phyloP scores from a whole-genome alignment of 1,139 yeast genomes.

The Taphrina pruni region DNA sequence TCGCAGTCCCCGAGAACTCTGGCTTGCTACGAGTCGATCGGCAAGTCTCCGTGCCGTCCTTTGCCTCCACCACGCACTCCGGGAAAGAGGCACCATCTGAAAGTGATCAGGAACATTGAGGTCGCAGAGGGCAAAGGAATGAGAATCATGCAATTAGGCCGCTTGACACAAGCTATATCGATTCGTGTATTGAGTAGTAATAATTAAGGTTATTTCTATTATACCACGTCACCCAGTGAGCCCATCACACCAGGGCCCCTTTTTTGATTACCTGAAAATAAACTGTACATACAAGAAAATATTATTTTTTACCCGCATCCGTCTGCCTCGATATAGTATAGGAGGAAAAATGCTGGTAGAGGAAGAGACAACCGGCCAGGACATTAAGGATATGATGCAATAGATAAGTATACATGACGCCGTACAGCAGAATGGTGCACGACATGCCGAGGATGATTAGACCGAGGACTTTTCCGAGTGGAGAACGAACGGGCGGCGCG shows the following conservation, averaged over 20 bases:
- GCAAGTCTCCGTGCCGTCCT: constrained; percentile 1
- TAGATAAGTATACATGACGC: constrained; percentile 52
- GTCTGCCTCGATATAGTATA: not conserved
- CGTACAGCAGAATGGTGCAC: constrained; percentile 49
- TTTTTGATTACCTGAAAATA: too few species aligned
- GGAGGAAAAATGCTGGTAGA: constrained; percentile 17
- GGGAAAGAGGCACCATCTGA: too few species aligned
- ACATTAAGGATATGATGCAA: constrained; percentile 51
- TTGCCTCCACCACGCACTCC: not conserved
- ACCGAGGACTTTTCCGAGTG: constrained; percentile 45
- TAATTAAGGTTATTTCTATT: not conserved
- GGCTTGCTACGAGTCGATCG: not conserved
- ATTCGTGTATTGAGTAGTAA: not conserved
- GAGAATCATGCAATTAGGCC: not conserved
- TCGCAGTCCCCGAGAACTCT: not conserved
- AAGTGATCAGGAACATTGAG: not conserved
- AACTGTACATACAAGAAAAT: constrained; percentile 7
- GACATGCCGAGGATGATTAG: constrained; percentile 48
- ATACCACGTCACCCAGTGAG: constrained; percentile 7
- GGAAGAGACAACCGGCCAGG: constrained; percentile 44
- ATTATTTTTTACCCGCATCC: constrained; percentile 1
- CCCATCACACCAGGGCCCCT: constrained; percentile 3
- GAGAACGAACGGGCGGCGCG: constrained; percentile 48
- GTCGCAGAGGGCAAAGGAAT: not conserved
- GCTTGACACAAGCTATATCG: not conserved